These are phyloP conservation scores for Funneliformis mosseae DNA, from an alignment of 192 early-diverging fungal species.

Conservation along the genomic window DNA sequence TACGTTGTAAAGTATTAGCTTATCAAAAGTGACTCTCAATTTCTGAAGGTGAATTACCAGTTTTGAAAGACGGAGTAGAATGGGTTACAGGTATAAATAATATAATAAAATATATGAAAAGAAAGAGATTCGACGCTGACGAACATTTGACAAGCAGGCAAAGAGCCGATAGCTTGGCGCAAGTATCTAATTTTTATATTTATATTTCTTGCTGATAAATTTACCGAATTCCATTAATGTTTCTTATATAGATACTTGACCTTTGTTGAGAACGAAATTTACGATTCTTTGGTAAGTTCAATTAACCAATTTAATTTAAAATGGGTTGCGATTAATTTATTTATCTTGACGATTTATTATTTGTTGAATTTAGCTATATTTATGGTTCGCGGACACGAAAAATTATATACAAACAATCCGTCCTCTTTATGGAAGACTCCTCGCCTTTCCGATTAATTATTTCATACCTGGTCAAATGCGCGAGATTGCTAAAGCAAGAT, in stretches of 20 bases:
- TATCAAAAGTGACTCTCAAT: background rate
- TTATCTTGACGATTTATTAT: background rate
- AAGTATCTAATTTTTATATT: conserved; percentile 11
- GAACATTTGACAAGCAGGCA: conserved; percentile 48
- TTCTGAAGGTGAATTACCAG: conserved; percentile 66
- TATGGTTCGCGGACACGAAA: conserved; percentile 79
- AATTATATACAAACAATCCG: conserved; percentile 79
- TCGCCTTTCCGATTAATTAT: conserved; percentile 71
- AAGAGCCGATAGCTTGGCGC: conserved; percentile 57
- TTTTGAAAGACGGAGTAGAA: conserved; percentile 60
- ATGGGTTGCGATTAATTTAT: background rate
- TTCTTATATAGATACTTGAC: conserved; percentile 9
- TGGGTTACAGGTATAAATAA: conserved; percentile 57
- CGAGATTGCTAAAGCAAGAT: conserved; percentile 65
- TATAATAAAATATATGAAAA: conserved; percentile 51
- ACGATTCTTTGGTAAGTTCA: background rate
- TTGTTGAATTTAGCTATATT: conserved; percentile 57
- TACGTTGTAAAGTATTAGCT: background rate
- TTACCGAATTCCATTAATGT: background rate
- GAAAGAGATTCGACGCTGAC: conserved; percentile 50
- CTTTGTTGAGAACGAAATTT: background rate
- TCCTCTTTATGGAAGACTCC: conserved; percentile 68
- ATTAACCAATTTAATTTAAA: background rate
- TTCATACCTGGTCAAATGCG: conserved; percentile 74
- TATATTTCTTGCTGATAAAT: background rate